A percentile compares a stretch with the other conserved stretches of the same genome.
Conservation (phyloP, 1,284 basidiomycete species). For the Ceratobasidium sp. region DNA sequence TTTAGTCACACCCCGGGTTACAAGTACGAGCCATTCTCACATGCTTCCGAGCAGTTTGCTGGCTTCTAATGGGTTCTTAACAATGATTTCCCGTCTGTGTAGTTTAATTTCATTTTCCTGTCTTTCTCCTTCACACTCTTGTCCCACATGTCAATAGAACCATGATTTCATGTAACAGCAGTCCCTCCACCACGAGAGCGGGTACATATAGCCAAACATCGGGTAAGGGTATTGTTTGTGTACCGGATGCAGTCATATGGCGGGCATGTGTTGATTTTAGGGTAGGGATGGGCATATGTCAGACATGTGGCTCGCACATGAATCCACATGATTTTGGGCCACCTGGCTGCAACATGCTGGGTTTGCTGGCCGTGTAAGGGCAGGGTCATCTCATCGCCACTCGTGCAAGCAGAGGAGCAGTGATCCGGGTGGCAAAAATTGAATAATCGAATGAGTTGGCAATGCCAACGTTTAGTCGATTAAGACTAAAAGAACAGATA, state of each 20-base stretch:
- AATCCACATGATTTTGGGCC: no score
- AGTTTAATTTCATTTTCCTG: no score
- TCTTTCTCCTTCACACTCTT: not conserved
- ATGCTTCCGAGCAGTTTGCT: no score
- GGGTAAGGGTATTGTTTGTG: not conserved
- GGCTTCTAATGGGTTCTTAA: no score
- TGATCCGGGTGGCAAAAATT: constrained; percentile 41
- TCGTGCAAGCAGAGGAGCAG: constrained; percentile 44
- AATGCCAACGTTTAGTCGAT: constrained; percentile 39
- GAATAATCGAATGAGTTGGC: constrained; percentile 38
- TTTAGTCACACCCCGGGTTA: no score
- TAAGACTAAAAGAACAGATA: constrained; percentile 80
- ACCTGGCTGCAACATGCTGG: constrained; percentile 28
- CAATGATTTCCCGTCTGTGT: no score
- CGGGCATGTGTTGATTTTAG: not conserved
- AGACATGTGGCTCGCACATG: no score
- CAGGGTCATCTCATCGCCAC: constrained; percentile 46
- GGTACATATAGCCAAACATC: not conserved
- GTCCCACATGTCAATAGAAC: not conserved
- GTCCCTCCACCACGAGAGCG: not conserved
- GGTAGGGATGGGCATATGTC: no score
- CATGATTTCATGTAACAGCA: not conserved
- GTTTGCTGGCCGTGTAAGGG: constrained; percentile 43
- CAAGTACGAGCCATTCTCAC: no score
- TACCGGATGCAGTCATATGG: not conserved